phyloP scores from a whole-genome alignment of 257 asterid species.

The Cruciata laevipes region DNA sequence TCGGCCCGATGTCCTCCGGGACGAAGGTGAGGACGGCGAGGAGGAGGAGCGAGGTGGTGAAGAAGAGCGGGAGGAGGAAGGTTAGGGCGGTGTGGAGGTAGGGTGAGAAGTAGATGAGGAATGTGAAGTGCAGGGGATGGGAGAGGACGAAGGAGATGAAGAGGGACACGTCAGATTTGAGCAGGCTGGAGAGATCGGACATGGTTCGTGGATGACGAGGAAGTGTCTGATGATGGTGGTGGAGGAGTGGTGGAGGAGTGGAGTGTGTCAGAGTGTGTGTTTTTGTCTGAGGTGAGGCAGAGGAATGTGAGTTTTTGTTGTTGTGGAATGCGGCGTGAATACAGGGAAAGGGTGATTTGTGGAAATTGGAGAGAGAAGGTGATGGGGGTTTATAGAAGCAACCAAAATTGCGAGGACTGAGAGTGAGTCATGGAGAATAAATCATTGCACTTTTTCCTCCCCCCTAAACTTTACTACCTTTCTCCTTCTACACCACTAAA shows the following conservation, averaged over 20 bases:
- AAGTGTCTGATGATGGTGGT: not conserved
- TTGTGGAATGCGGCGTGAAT: conserved; percentile 65
- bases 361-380: conserved; percentile 1
- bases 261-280: conserved; percentile 12
- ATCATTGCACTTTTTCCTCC: conserved; percentile 5
- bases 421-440: not conserved
- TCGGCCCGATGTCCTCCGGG: conserved; percentile 12
- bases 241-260: conserved; percentile 29
- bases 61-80: conserved; percentile 67
- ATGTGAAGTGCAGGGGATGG: conserved; percentile 55
- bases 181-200: conserved; percentile 39
- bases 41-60: conserved; percentile 52
- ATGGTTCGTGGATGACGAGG: conserved; percentile 17
- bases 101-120: conserved; percentile 61
- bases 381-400: not conserved
- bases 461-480: conserved; percentile 13
- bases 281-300: conserved; percentile 3
- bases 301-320: conserved; percentile 13
- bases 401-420: not conserved
- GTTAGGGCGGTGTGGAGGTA: conserved; percentile 45
- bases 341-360: conserved; percentile 29
- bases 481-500: not conserved
- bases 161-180: conserved; percentile 31
- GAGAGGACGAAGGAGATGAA: conserved; percentile 39
- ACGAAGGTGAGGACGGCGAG: conserved; percentile 31